Base-by-base conservation (phyloP, 2,329 filamentous ascomycete species). In the Phialophora verrucosa region DNA sequence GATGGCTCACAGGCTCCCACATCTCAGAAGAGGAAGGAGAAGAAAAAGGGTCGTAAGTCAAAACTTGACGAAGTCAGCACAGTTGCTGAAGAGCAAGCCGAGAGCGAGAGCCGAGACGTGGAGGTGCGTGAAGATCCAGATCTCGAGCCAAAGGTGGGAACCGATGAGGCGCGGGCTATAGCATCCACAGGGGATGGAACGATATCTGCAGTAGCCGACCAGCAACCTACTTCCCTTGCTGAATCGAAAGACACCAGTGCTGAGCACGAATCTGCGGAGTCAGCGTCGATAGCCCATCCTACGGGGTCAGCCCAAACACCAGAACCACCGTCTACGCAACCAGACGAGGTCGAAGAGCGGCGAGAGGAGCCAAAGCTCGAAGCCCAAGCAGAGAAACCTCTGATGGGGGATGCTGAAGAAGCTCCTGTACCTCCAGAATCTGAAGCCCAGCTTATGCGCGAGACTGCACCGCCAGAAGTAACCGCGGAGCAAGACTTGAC, bases 11-110 rank as follows among this genome's bases (percentile, higher is more conserved):
- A 12, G 35, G 20, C 12, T 50, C n/a, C 49, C 6, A 0, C 44
- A 38, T 23, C 60, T 11, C 72, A 71, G 31, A 71, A 71, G 49
- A 70, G 69, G 56, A 74, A 73, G 65, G 74, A 74, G 25, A 65
- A 69, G 11, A 67, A 70, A 53, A 59, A 67, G 51, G 65, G 62
- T 35, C 61, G 56, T 14, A 62, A 67, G 47, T 49, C 61, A 64
- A 49, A 63, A 63, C 5, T 72, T 69, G 32, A 76, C 75, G 66
- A 79, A 78, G 65, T 73, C 74, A 49, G 59, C 53, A 38, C 72
- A 61, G 38, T 66, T 68, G 32, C 70, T 29, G 44, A 27, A 23
- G 59, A 17, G 51, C 29, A 42, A 32, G 29, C 7, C 4, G 17
- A 10, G 25, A 7, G 17, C 27, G 17, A 10, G 25, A 17, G 29